Percentiles rank a stretch among this genome's conserved stretches.
Evolutionary conservation across 202 grass and related monocot species (phyloP).

Genomic region (Zoysia matrella): DNA sequence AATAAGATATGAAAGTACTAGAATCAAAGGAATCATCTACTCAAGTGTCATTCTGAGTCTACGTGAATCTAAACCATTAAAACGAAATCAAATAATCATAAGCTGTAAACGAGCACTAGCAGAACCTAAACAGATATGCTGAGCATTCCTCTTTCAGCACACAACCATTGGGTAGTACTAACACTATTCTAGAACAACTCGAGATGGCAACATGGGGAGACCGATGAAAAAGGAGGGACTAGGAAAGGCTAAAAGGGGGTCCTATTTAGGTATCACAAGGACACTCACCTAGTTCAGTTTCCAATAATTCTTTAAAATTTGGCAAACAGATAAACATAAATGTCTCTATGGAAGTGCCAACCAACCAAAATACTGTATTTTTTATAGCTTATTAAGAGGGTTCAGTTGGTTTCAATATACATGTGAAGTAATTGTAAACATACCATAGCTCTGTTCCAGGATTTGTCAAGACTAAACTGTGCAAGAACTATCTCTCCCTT

Average conservation of each 20-base stretch:
- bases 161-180: neutral
- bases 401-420: constrained; percentile 26
- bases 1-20: too few species aligned
- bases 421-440: constrained; percentile 28
- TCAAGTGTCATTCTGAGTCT: neutral
- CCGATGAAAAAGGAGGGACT: neutral
- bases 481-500: constrained; percentile 91
- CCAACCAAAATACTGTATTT: neutral
- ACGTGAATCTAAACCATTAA: neutral
- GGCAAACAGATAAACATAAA: neutral
- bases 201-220: too few species aligned
- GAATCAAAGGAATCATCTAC: too few species aligned
- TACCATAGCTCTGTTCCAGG: constrained; percentile 99
- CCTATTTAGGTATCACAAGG: neutral
- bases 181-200: neutral
- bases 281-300: neutral
- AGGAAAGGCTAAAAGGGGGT: neutral
- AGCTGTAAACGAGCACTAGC: neutral
- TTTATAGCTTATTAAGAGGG: constrained; percentile 16
- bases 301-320: neutral
- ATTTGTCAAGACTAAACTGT: constrained; percentile 89
- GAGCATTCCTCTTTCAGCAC: neutral
- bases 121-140: neutral
- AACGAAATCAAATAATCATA: neutral
- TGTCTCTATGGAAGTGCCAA: neutral